Percentiles rank a stretch among this genome's conserved stretches.
These are phyloP conservation scores for Cucurbita argyrosperma DNA, from an alignment of 306 rosid genomes.

Conservation along the genomic window DNA sequence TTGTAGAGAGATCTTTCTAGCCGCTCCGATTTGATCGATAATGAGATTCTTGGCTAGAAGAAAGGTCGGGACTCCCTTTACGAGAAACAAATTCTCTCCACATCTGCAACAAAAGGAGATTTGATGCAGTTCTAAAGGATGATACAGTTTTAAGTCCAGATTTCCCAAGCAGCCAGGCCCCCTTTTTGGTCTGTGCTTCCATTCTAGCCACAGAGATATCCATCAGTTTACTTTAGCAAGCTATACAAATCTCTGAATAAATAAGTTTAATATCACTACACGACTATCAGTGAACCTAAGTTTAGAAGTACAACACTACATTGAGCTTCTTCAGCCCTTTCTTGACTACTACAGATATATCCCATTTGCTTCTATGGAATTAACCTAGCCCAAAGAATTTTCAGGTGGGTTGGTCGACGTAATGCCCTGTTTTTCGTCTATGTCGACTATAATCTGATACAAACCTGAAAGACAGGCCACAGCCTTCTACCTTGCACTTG, in stretches of 20 bases:
- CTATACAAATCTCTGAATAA: slow-evolving; percentile 5
- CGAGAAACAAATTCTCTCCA: slow-evolving; percentile 4
- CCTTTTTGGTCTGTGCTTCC: neutral
- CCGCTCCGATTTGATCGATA: too few relatives aligned
- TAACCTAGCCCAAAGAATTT: neutral
- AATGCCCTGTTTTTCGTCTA: slow-evolving; percentile 85
- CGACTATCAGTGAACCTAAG: neutral
- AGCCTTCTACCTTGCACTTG: slow-evolving; percentile 68
- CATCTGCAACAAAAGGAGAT: neutral
- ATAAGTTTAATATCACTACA: neutral
- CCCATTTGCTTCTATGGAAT: neutral
- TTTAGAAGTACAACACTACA: neutral
- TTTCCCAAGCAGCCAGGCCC: neutral
- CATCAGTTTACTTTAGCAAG: neutral
- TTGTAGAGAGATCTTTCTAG: too few relatives aligned
- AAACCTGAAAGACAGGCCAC: slow-evolving; percentile 86
- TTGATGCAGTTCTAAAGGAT: neutral
- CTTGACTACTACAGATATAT: neutral
- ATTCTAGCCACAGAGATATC: neutral
- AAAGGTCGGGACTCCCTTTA: neutral
- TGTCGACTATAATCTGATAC: slow-evolving; percentile 93
- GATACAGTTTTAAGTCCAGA: neutral
- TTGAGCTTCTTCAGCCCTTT: neutral
- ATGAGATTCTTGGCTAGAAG: too few relatives aligned
- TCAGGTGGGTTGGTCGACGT: slow-evolving; percentile 33